Conservation (phyloP, 1,284 basidiomycete species). For the Papiliotrema nemorosa region DNA sequence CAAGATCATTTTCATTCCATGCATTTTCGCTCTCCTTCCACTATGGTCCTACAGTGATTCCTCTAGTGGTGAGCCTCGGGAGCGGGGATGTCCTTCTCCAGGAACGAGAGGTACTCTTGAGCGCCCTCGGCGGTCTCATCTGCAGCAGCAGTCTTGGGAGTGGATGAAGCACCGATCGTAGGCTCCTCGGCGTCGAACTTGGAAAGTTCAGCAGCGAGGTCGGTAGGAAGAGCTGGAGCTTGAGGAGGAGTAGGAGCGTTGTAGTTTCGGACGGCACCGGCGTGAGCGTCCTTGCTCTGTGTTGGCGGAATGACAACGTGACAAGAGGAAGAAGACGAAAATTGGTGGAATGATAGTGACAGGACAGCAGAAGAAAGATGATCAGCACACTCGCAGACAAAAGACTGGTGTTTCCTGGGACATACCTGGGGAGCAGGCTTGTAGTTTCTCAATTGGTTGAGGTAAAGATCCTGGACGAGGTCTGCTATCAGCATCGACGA, state of each 20-base stretch:
- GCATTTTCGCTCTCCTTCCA: constrained; percentile 1
- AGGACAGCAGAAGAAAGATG: constrained; percentile 1
- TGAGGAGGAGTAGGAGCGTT: constrained; percentile 64
- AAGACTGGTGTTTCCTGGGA: constrained; percentile 27
- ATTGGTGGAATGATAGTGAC: constrained; percentile 12
- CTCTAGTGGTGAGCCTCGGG: constrained; percentile 55
- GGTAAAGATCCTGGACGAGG: constrained; percentile 86
- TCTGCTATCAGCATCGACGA: constrained; percentile 55
- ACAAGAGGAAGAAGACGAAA: background rate
- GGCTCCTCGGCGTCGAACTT: constrained; percentile 77
- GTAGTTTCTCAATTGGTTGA: constrained; percentile 86
- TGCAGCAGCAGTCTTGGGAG: constrained; percentile 36
- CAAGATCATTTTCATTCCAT: background rate
- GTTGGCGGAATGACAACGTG: constrained; percentile 1
- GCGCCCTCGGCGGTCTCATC: constrained; percentile 54
- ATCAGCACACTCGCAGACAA: constrained; percentile 2
- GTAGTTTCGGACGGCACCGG: constrained; percentile 73
- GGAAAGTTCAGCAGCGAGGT: constrained; percentile 75
- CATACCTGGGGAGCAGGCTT: constrained; percentile 57
- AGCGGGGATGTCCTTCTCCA: constrained; percentile 58
- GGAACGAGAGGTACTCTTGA: constrained; percentile 57
- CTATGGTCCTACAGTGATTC: background rate
- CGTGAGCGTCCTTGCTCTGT: constrained; percentile 78
- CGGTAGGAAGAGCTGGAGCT: constrained; percentile 65
- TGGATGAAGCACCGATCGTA: constrained; percentile 50